These are phyloP conservation scores for Boletus sensibilis DNA, from an alignment of 768 basidiomycete genomes.

Conservation along the genomic window DNA sequence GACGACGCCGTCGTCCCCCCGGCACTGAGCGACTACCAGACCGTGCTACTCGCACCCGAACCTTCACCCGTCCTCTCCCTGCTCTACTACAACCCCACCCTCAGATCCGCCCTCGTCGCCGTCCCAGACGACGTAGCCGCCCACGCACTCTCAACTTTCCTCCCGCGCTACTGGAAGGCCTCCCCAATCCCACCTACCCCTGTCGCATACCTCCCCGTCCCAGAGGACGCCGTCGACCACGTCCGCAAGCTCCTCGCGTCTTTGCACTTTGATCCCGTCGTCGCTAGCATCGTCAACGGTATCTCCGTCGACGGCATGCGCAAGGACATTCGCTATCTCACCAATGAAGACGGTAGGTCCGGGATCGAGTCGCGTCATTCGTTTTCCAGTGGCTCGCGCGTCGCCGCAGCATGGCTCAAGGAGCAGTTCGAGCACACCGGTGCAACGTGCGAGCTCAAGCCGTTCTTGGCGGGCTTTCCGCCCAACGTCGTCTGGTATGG, in stretches of 20 bases:
- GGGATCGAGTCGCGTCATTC: constrained; percentile 80
- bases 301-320: constrained; percentile 66
- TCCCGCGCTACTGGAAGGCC: constrained; percentile 77
- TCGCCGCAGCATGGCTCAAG: constrained; percentile 47
- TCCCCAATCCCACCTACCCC: constrained; percentile 56
- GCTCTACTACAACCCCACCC: constrained; percentile 39
- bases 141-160: constrained; percentile 51
- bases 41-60: constrained; percentile 13
- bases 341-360: constrained; percentile 76
- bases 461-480: constrained; percentile 71
- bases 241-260: constrained; percentile 55
- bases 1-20: constrained; percentile 12
- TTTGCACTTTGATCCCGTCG: constrained; percentile 65
- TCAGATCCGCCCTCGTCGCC: constrained; percentile 49
- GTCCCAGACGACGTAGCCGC: constrained; percentile 40
- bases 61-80: constrained; percentile 27
- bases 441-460: constrained; percentile 63
- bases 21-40: constrained; percentile 19
- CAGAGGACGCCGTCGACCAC: constrained; percentile 49
- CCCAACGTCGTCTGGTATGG: constrained; percentile 85
- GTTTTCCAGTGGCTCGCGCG: constrained; percentile 61
- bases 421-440: constrained; percentile 70
- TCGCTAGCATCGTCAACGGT: constrained; percentile 67
- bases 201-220: constrained; percentile 53
- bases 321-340: constrained; percentile 76